Evolutionary conservation across 148 eudicot species (phyloP), one percentile per base, ranked within the genome.

Genomic region (Chenopodium quinoa): DNA sequence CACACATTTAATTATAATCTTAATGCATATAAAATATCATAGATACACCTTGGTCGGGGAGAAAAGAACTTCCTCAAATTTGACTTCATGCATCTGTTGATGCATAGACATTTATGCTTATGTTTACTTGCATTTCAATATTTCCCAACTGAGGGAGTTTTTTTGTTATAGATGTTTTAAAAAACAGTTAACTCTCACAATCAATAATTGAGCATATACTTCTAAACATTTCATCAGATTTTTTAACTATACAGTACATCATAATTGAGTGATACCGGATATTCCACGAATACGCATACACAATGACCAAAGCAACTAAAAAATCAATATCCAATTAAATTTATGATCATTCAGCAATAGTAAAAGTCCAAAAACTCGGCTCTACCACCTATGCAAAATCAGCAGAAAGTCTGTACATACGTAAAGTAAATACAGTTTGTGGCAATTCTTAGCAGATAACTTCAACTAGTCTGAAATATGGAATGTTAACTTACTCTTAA

Each of bases 41-140:
- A 80, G 44, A 67, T 54, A 71, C 79, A 82, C 80, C 86, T 84
- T 46, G 86, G 73, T 79, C 56, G 44, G 63, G 76, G 78, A 66
- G 80, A 67, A 63, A 56, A 32, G 34, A 52, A 34, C 63, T 77
- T 75, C 75, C 48, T 62, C 29, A 54, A 64, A 68, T 84, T 82
- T 82, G 83, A 82, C 72, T 75, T 66, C 65, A 70, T 83, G 54
- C 72, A 81, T 70, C 66, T 37, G 63, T 75, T 44, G 48, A 78
- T 74, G 75, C 66, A 60, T 52, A 62, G 62, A 52, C 75, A 81
- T 79, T 79, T 79, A 48, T 74, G 74, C 78, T 78, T 48, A 50
- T 84, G 74, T 79, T 50, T 19, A 14, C 58, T 54, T 83, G 52
- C 40, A n/a, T 9, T 54, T 32, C 80, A 76, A 63, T 73, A 34